These are phyloP conservation scores for Huntiella omanensis DNA, from an alignment of 2,329 filamentous ascomycete genomes.

Conservation along the genomic window DNA sequence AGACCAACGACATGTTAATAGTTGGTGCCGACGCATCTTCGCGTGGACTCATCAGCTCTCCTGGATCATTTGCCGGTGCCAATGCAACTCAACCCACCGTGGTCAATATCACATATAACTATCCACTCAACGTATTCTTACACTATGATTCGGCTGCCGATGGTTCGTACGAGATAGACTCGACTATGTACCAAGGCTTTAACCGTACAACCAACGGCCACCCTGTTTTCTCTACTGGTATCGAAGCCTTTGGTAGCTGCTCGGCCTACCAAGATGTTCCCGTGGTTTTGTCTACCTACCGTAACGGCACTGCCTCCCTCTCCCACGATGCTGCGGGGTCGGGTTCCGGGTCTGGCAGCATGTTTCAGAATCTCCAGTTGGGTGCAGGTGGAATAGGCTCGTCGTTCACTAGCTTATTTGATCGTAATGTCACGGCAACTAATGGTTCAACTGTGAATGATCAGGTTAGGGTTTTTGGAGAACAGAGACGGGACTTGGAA, in stretches of 20 bases:
- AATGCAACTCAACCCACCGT: background rate
- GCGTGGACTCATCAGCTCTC: constrained; percentile 9
- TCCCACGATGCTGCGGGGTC: constrained; percentile 26
- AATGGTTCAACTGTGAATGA: constrained; percentile 35
- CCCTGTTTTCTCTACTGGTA: constrained; percentile 35
- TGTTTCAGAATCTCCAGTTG: constrained; percentile 37
- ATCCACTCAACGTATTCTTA: constrained; percentile 24
- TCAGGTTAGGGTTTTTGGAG: constrained; percentile 14
- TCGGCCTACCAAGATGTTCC: constrained; percentile 14
- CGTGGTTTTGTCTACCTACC: constrained; percentile 26
- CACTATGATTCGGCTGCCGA: constrained; percentile 6
- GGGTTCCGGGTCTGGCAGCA: constrained; percentile 33
- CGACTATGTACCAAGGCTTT: constrained; percentile 23
- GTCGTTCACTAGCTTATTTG: constrained; percentile 28
- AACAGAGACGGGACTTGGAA: background rate
- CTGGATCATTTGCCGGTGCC: background rate
- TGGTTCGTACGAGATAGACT: constrained; percentile 15
- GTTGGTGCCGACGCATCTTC: constrained; percentile 25
- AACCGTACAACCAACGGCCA: constrained; percentile 20
- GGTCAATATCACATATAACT: constrained; percentile 21
- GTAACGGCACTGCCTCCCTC: constrained; percentile 40
- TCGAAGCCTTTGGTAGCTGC: constrained; percentile 28
- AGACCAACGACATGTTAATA: constrained; percentile 23
- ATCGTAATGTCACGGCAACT: constrained; percentile 32
- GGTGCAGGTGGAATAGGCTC: constrained; percentile 8